These are phyloP conservation scores for Salix suchowensis DNA, from an alignment of 345 rosid species.

Conservation along the genomic window DNA sequence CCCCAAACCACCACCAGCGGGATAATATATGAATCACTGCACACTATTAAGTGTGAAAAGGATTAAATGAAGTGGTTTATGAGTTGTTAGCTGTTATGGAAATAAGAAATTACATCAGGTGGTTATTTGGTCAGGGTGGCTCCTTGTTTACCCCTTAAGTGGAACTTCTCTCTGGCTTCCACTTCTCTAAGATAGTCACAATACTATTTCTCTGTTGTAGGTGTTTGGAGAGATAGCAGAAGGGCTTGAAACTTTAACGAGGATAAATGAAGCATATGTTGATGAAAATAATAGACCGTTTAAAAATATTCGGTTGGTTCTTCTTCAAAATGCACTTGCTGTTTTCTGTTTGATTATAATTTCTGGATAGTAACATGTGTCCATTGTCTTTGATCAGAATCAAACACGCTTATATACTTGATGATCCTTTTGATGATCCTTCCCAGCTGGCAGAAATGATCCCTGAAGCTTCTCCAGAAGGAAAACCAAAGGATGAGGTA, in stretches of 20 bases:
- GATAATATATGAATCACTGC: no score
- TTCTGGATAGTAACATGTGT: not conserved
- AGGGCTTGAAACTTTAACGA: constrained; percentile 73
- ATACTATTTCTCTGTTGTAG: constrained; percentile 27
- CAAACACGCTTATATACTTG: constrained; percentile 69
- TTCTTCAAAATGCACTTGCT: not conserved
- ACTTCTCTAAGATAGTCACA: not conserved
- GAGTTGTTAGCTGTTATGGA: no score
- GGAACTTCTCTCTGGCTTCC: not conserved
- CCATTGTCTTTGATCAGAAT: constrained; percentile 44
- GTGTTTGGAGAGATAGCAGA: constrained; percentile 94
- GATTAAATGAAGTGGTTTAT: no score
- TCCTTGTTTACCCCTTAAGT: not conserved
- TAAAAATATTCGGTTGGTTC: constrained; percentile 63
- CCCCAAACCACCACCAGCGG: no score
- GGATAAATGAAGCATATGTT: constrained; percentile 88
- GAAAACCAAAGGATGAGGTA: constrained; percentile 92
- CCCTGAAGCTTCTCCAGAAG: constrained; percentile 88
- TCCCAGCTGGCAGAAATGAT: constrained; percentile 63
- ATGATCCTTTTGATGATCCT: constrained; percentile 94
- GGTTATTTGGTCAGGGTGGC: no score
- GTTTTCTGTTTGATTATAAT: not conserved
- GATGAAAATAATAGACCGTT: constrained; percentile 76
- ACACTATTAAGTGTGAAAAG: no score
- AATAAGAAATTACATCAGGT: no score